Base-by-base conservation (phyloP, 305 asterid genomes). In the Nicotiana rustica region DNA sequence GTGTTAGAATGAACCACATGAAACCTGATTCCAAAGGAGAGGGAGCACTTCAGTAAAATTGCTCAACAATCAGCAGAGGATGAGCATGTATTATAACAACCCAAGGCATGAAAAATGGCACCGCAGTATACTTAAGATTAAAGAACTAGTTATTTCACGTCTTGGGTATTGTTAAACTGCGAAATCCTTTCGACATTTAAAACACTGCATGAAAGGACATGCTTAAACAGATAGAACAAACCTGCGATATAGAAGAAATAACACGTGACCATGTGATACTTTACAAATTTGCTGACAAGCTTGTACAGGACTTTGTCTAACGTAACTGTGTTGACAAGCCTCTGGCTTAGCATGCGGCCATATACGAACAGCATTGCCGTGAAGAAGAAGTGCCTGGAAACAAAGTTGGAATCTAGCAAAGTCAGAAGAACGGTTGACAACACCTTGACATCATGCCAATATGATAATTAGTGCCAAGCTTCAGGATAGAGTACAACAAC, bases 251-350 rank as follows among this genome's bases (percentile, higher is more conserved):
- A 97, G 85, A 90, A 90, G 95, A 93, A 93, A 89, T 95, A 97
- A 85, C 98, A 95, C 83, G 99, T 95, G 81, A 93, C 99, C 99
- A 97, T 93, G 83, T 95, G 99, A 88, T 97, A 97, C 94, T 97
- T 95, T 89, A 90, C 89, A 69, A 97, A 78, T 87, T 88, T 90
- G 67, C 95, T 90, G 79, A 97, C 99, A 65, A 95, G 90, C 89
- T 91, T 92, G 87, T 93, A 91, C 83, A 93, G 88, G 86, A 92
- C 88, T 73, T 91, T 97, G 91, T 92, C 99, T 77, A 89, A 86
- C n/a, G 91, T 91, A 78, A 95, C 97, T 18, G 97, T 93, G 85
- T 97, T 97, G 89, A 91, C 97, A 79, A 95, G 98, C 86, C 97
- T 90, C 88, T 95, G 99, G 85, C 93, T 97, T 88, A 97, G 98